Evolutionary conservation across 2,329 filamentous ascomycete genomes (phyloP).

Genomic region (Sclerotinia sclerotiorum): DNA sequence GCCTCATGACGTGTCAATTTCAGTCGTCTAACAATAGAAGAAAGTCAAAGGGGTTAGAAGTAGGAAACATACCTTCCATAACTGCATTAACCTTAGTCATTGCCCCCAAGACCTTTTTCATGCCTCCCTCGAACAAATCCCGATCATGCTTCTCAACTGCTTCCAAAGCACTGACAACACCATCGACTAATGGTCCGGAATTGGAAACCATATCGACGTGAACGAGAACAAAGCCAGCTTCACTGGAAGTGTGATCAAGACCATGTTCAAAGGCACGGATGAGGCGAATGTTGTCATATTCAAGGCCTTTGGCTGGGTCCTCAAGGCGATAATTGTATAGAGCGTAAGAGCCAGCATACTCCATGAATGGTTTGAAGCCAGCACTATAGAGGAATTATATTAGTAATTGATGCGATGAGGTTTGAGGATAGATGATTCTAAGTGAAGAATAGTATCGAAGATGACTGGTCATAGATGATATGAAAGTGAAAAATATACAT

Average conservation of each 20-base stretch:
- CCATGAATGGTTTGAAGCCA: constrained; percentile 90
- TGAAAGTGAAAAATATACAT: constrained; percentile 47
- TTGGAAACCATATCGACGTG: constrained; percentile 95
- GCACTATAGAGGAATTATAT: constrained; percentile 42
- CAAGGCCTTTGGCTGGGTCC: constrained; percentile 56
- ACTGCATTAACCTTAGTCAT: constrained; percentile 71
- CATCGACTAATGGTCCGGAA: constrained; percentile 73
- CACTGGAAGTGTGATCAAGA: constrained; percentile 80
- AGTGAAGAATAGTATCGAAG: constrained; percentile 1
- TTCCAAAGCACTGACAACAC: constrained; percentile 67
- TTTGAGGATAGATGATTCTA: neutral
- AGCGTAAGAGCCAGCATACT: constrained; percentile 70
- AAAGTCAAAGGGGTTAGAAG: neutral
- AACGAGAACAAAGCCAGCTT: constrained; percentile 93
- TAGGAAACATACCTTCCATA: constrained; percentile 64
- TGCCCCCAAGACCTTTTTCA: constrained; percentile 60
- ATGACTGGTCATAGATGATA: neutral
- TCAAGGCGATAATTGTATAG: constrained; percentile 66
- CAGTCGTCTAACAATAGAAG: constrained; percentile 29
- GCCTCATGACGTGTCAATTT: constrained; percentile 44
- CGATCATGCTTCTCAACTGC: constrained; percentile 52
- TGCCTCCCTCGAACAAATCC: constrained; percentile 61
- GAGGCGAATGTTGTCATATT: constrained; percentile 71
- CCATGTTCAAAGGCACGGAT: constrained; percentile 91
- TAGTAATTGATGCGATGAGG: neutral